Evolutionary conservation across 2,329 filamentous ascomycete species (phyloP), one percentile per base, ranked within the genome.

Genomic region (Juglanconis juglandina): DNA sequence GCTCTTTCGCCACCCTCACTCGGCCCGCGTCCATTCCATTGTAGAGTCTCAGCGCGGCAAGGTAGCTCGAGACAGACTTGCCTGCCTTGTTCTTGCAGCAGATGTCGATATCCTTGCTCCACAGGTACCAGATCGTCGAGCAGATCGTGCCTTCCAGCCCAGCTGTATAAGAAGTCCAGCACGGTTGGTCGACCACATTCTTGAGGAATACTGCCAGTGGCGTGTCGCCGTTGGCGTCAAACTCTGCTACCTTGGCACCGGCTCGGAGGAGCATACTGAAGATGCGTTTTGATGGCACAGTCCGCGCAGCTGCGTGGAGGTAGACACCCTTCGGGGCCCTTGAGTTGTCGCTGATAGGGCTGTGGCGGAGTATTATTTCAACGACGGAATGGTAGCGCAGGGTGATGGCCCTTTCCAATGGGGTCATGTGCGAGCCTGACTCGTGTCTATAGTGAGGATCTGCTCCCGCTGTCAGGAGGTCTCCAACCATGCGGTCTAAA

Each of bases 81-180:
- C 58, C 58, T 17, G 32, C 44, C 10, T 53, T 57, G 39, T 60
- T 60, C 41, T 44, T 48, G 24, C 30, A 39, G 41, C 46, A 57
- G 53, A 60, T 13, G 34, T 60, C 58, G 30, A 60, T 34, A 6
- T 60, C 49, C 9, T 47, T 57, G n/a, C 46, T 58, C 58, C 58
- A 60, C 17, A 60, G 48, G 13, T 53, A 58, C 58, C 58, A 60
- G 13, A 60, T 44, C 1, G 53, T 41, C 10, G 30, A 33, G 41
- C 42, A 47, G 13, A 57, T n/a, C 10, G 17, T 17, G 8, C 17
- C 34, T 2, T 35, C 39, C 10, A 44, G 47, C 7, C 53, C 48
- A 14, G n/a, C 17, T 9, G 24, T 34, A 39, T 32, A 13, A 1
- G 42, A n/a, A 3, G 24, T 24, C 58, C 48, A 57, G 35, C 17